A percentile compares a stretch with the other conserved stretches of the same genome.
phyloP scores from a whole-genome alignment of 345 rosid species.

The Conringia planisiliqua region DNA sequence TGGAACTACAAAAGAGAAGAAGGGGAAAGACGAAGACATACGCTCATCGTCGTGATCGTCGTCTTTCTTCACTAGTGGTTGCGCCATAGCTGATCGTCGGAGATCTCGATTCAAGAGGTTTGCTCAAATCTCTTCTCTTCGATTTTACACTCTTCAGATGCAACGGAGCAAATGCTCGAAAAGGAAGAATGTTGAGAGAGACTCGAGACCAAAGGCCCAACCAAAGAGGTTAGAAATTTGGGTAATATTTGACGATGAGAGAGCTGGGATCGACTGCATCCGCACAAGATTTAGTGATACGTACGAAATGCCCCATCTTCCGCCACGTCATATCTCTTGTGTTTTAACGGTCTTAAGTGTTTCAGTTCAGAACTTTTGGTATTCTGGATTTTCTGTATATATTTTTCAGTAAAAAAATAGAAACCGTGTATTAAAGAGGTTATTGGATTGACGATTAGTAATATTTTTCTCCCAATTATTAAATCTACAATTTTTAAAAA shows the following conservation, averaged over 20 bases:
- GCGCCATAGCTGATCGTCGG: conserved; percentile 63
- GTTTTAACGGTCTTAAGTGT: not conserved
- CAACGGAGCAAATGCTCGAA: not conserved
- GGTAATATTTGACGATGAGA: not conserved
- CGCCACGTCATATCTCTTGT: conserved; percentile 6
- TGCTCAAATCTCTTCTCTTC: conserved; percentile 1
- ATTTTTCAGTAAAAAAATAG: too few species aligned
- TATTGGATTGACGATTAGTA: too few species aligned
- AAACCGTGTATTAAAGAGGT: too few species aligned
- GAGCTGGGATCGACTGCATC: not conserved
- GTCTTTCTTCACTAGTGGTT: conserved; percentile 92
- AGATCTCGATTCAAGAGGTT: not conserved
- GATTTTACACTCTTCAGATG: not conserved
- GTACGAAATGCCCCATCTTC: not conserved
- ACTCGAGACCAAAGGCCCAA: not conserved
- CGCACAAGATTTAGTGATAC: not conserved
- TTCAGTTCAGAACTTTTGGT: too few species aligned
- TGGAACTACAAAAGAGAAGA: not conserved
- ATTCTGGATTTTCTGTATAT: too few species aligned
- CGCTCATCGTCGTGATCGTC: conserved; percentile 99
- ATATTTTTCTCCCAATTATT: too few species aligned
- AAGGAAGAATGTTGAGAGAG: not conserved
- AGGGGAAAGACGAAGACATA: conserved; percentile 17
- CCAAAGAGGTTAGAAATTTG: not conserved
- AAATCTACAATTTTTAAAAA: too few species aligned